Percentiles rank a stretch among this genome's conserved stretches.
Conservation (phyloP, 768 basidiomycete genomes). For the Agrocybe praecox region DNA sequence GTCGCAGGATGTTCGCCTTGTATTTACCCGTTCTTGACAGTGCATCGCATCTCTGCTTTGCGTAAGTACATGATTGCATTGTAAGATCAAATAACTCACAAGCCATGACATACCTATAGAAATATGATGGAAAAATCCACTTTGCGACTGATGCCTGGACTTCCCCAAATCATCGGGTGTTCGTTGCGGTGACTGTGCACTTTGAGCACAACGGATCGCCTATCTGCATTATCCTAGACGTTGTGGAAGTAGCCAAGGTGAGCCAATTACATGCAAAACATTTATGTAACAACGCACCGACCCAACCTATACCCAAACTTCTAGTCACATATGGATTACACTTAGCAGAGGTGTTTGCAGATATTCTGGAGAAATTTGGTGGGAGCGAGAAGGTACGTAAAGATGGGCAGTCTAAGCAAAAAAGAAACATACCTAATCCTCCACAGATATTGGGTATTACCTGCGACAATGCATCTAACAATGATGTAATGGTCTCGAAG, state of each 20-base stretch:
- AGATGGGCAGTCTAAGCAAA: background rate
- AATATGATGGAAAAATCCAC: background rate
- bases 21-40: background rate
- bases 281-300: background rate
- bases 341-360: background rate
- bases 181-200: background rate
- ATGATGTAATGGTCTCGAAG: constrained; percentile 35
- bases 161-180: background rate
- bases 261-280: no score
- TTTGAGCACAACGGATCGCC: background rate
- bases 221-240: background rate
- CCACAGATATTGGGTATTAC: constrained; percentile 28
- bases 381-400: background rate
- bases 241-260: no score
- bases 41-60: background rate
- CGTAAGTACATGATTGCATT: background rate
- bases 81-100: background rate
- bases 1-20: background rate
- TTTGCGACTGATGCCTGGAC: background rate
- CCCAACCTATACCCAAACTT: no score
- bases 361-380: background rate
- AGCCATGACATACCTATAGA: background rate
- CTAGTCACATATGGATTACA: no score
- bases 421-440: background rate
- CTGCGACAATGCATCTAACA: constrained; percentile 34